Evolutionary conservation across 176 grass and related monocot genomes (phyloP).

Genomic region (Aechmea fasciata): DNA sequence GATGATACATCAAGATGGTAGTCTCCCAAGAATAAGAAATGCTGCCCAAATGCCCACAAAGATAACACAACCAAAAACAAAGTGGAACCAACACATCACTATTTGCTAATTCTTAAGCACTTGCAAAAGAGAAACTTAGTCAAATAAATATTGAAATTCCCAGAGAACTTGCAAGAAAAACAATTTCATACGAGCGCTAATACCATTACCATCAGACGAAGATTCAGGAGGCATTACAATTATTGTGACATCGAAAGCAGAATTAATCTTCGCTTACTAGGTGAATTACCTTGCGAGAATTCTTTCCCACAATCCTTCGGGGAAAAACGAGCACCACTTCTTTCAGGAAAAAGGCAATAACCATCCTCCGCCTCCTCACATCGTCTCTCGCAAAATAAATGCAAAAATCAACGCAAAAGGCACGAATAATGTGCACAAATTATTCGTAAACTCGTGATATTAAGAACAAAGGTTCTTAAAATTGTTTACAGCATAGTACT

Average conservation of each 20-base stretch:
- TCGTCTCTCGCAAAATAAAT: too few species aligned
- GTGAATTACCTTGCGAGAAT: constrained; percentile 3
- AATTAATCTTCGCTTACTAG: background rate
- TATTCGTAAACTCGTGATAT: too few species aligned
- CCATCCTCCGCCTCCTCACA: too few species aligned
- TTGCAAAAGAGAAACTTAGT: too few species aligned
- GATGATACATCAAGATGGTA: background rate
- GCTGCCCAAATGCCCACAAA: background rate
- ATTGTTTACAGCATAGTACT: too few species aligned
- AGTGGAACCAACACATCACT: background rate
- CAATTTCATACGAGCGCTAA: background rate
- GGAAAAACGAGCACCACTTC: constrained; percentile 1
- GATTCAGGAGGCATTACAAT: background rate
- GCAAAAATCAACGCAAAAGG: too few species aligned
- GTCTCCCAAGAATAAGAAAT: background rate
- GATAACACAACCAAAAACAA: background rate
- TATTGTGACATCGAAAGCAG: background rate
- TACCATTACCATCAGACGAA: background rate
- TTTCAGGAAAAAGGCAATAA: background rate
- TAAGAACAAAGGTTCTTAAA: too few species aligned
- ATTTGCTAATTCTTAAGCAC: background rate
- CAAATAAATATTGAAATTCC: too few species aligned
- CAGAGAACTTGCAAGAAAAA: background rate
- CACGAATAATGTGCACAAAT: too few species aligned
- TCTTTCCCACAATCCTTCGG: background rate